Evolutionary conservation across 2,329 filamentous ascomycete species (phyloP), one percentile per base, ranked within the genome.

Genomic region (Clonostachys rhizophaga): DNA sequence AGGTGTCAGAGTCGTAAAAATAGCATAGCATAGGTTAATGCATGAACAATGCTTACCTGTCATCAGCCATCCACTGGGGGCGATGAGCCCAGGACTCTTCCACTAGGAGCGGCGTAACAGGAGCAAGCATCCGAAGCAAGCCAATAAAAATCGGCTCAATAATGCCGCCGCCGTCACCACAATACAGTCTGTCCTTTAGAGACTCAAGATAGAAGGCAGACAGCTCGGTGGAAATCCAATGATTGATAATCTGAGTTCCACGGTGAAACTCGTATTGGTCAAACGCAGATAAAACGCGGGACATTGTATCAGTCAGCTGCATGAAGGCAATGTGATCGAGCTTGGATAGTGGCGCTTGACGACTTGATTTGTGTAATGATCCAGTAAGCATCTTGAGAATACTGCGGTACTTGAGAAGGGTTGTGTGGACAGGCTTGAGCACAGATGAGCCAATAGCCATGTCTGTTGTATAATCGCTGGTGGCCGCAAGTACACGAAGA

Each of bases 201-300:
- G 88, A 84, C 66, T 99, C 94, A 48, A 99, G 82, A 64, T 97
- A 99, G 65, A 96, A 95, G 0, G 92, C 86, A 1, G 91, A 96
- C 20, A 99, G 76, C 55, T 96, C 89, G 20, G 77, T 83, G 47
- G 84, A 83, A 49, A 95, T 77, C 84, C 91, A 96, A 52, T 81
- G 80, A 65, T 91, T 95, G 53, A 97, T 75, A 5, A 78, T 68
- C 49, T 75, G 81, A 6, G 91, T 73, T 12, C 79, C 91, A 65
- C 83, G 87, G 75, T 90, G 86, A 65, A 96, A 96, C 59, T 96
- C 89, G 60, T 89, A 87, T 24, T 79, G 79, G 35, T 78, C 67
- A 59, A 86, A 91, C 18, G 85, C 78, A 14, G 73, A 69, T 52
- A 79, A 77, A 1, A 92, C 87, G 42, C 83, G 75, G 9, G 66